A percentile compares a stretch with the other conserved stretches of the same genome.
These are phyloP conservation scores for Hypoxylon rubiginosum DNA, from an alignment of 2,329 filamentous ascomycete genomes.

Conservation along the genomic window DNA sequence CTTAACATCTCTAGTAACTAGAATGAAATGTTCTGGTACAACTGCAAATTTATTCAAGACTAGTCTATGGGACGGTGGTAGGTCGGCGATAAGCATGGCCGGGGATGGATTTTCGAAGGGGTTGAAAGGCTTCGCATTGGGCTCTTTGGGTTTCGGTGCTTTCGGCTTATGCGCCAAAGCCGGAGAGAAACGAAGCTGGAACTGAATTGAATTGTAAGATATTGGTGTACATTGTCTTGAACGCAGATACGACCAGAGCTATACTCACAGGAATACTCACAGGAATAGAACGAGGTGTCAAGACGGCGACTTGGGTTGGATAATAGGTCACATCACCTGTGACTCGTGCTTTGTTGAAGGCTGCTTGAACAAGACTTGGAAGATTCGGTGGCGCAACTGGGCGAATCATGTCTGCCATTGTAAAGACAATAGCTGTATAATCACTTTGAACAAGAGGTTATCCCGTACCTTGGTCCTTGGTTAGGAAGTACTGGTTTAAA, in stretches of 20 bases:
- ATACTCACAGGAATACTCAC: slow-evolving; percentile 44
- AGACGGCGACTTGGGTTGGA: slow-evolving; percentile 65
- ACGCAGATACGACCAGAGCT: not conserved
- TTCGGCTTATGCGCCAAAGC: slow-evolving; percentile 77
- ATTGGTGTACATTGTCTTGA: not conserved
- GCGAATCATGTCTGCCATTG: slow-evolving; percentile 55
- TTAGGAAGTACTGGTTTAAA: not conserved
- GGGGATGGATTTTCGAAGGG: slow-evolving; percentile 74
- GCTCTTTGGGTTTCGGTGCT: slow-evolving; percentile 56
- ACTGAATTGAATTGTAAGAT: slow-evolving; percentile 60
- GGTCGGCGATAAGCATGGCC: slow-evolving; percentile 66
- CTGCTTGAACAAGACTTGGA: slow-evolving; percentile 63
- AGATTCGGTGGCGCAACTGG: slow-evolving; percentile 61
- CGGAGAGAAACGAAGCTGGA: slow-evolving; percentile 80
- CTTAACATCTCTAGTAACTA: slow-evolving; percentile 74
- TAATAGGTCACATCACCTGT: slow-evolving; percentile 67
- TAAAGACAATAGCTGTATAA: not conserved
- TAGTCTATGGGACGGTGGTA: slow-evolving; percentile 70
- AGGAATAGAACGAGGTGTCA: slow-evolving; percentile 54
- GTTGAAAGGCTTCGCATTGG: slow-evolving; percentile 64
- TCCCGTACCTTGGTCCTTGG: not conserved
- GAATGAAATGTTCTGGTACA: slow-evolving; percentile 78
- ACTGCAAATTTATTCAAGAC: slow-evolving; percentile 83
- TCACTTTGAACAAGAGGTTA: slow-evolving; percentile 1
- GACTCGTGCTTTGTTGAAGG: slow-evolving; percentile 63